Conservation (phyloP, 1,139 yeast species). For the Hyphopichia fennica region DNA sequence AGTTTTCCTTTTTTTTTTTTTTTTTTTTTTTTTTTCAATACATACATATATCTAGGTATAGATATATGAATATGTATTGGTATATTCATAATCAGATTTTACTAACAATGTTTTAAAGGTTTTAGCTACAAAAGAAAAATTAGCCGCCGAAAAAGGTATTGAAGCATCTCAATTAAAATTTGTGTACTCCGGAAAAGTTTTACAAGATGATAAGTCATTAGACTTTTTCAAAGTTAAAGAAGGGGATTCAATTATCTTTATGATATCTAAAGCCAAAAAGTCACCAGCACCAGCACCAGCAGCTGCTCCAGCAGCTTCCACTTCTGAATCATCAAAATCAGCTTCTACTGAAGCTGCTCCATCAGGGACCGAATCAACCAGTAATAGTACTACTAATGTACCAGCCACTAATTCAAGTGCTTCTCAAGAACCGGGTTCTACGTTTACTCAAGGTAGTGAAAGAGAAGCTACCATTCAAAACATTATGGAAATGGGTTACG, state of each 20-base stretch:
- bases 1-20: background rate
- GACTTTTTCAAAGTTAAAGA: conserved; percentile 77
- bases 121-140: conserved; percentile 66
- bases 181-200: conserved; percentile 89
- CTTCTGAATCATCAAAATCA: conserved; percentile 17
- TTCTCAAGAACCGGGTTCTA: conserved; percentile 35
- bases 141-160: conserved; percentile 68
- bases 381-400: conserved; percentile 13
- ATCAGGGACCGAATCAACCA: conserved; percentile 8
- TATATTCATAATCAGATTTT: too few relatives aligned
- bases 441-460: conserved; percentile 63
- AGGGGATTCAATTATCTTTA: conserved; percentile 88
- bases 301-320: conserved; percentile 20
- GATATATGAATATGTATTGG: too few relatives aligned
- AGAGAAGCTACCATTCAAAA: conserved; percentile 71
- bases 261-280: conserved; percentile 65
- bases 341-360: conserved; percentile 6
- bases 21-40: background rate
- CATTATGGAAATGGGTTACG: conserved; percentile 96
- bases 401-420: conserved; percentile 19
- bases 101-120: conserved; percentile 43
- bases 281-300: conserved; percentile 18
- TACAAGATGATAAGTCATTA: conserved; percentile 78
- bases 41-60: too few relatives aligned
- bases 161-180: conserved; percentile 79